Evolutionary conservation across 495 filamentous ascomycete species (phyloP).

Genomic region (Aspergillus cristatus): DNA sequence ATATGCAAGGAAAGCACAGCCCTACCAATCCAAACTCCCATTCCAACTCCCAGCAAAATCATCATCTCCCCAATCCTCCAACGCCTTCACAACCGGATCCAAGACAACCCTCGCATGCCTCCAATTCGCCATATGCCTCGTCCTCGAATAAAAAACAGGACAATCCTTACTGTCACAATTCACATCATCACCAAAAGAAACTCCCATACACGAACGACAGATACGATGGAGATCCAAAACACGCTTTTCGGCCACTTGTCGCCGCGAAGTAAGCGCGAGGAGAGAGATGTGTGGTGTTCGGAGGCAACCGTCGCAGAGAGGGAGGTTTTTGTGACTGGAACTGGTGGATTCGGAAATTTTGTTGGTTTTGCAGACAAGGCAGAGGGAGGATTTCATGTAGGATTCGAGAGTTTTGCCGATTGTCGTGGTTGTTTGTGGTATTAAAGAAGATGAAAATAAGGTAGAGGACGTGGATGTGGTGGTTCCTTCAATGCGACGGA

Average conservation of each 20-base stretch:
- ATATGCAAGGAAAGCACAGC: no score
- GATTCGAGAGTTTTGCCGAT: conserved; percentile 69
- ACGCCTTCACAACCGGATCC: conserved; percentile 45
- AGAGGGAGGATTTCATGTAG: conserved; percentile 73
- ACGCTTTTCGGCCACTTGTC: conserved; percentile 55
- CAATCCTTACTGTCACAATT: conserved; percentile 86
- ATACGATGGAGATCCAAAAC: conserved; percentile 58
- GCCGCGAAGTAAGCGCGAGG: conserved; percentile 47
- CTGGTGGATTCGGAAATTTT: no score
- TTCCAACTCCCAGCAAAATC: no score
- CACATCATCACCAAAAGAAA: conserved; percentile 65
- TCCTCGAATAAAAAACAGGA: conserved; percentile 81
- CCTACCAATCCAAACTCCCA: conserved; percentile 26
- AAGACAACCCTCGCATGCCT: conserved; percentile 46
- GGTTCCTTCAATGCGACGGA: conserved; percentile 46
- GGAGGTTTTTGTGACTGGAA: conserved; percentile 12
- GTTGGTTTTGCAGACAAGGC: conserved; percentile 65
- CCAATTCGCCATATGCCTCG: conserved; percentile 57
- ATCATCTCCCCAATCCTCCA: conserved; percentile 22
- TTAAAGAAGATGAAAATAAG: no score
- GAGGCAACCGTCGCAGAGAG: conserved; percentile 58
- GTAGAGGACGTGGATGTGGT: background rate
- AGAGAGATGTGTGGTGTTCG: conserved; percentile 47
- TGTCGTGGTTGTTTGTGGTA: no score
- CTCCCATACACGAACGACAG: conserved; percentile 73